phyloP scores from a whole-genome alignment of 495 filamentous ascomycete species.

The Trichocladium antarcticum region DNA sequence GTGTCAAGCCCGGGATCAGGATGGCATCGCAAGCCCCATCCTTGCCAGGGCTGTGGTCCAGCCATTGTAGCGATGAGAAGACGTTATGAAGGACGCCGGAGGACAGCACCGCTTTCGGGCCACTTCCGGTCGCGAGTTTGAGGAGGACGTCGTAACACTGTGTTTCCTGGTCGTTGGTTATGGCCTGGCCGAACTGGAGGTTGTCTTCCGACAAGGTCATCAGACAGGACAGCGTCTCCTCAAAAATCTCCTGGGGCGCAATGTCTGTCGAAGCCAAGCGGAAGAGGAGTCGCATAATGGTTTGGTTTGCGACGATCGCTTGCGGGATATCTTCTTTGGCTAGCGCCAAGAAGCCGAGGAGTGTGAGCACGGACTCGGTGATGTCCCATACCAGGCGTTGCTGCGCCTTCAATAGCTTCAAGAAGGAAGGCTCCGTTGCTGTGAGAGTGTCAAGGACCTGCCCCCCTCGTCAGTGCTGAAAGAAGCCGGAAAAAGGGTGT shows the following conservation, averaged over 20 bases:
- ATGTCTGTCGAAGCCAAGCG: constrained; percentile 29
- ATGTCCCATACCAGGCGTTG: constrained; percentile 42
- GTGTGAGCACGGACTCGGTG: constrained; percentile 33
- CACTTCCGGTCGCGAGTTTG: constrained; percentile 25
- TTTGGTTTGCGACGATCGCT: constrained; percentile 35
- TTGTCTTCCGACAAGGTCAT: constrained; percentile 47
- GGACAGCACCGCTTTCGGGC: constrained; percentile 32
- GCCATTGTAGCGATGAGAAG: constrained; percentile 36
- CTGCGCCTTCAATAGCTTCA: constrained; percentile 37
- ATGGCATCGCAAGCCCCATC: constrained; percentile 38
- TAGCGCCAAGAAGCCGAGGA: constrained; percentile 38
- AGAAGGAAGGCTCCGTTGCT: constrained; percentile 27
- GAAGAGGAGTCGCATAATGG: constrained; percentile 42
- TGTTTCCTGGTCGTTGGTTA: constrained; percentile 30
- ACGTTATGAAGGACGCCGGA: constrained; percentile 46
- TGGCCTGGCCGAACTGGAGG: constrained; percentile 31
- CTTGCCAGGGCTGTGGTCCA: constrained; percentile 37
- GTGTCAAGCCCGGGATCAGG: constrained; percentile 35
- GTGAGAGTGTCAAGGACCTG: constrained; percentile 37
- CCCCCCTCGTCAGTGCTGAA: constrained; percentile 10
- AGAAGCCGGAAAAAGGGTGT: background rate
- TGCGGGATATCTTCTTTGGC: constrained; percentile 45
- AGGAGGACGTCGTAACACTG: constrained; percentile 31
- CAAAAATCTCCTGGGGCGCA: constrained; percentile 28
- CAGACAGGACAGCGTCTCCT: constrained; percentile 42